Percentiles rank a stretch among this genome's conserved stretches.
Conservation (phyloP, 1,284 basidiomycete genomes). For the Thelephora terrestris region DNA sequence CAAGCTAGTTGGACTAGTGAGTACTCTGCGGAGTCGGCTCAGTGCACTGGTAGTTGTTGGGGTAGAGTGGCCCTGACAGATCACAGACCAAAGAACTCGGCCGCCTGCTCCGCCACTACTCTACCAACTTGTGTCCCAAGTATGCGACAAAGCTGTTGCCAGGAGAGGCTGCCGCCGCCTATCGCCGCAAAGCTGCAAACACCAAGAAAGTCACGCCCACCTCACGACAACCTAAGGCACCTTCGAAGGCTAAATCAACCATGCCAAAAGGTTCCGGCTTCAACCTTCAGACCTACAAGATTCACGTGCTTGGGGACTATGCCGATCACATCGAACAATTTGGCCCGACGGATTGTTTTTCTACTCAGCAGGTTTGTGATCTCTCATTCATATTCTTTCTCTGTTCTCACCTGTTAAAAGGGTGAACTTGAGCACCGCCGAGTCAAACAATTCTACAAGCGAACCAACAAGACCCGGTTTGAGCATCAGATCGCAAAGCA, state of each 20-base stretch:
- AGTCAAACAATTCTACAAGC: slow-evolving; percentile 8
- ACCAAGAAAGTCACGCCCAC: not conserved
- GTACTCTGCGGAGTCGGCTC: no score
- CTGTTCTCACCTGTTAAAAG: slow-evolving; percentile 2
- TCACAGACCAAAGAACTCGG: slow-evolving; percentile 5
- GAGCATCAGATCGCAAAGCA: slow-evolving; percentile 3
- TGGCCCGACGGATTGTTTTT: slow-evolving; percentile 22
- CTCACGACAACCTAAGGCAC: not conserved
- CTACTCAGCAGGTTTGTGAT: slow-evolving; percentile 16
- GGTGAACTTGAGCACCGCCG: slow-evolving; percentile 14
- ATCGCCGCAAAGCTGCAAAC: not conserved
- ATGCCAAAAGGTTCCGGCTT: no score
- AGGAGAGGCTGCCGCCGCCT: slow-evolving; percentile 7
- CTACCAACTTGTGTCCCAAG: slow-evolving; percentile 11
- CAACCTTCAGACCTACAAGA: slow-evolving; percentile 24
- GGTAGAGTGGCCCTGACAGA: no score
- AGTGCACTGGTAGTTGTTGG: no score
- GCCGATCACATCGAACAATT: slow-evolving; percentile 8
- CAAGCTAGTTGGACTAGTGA: no score
- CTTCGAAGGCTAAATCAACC: no score
- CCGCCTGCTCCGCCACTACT: slow-evolving; percentile 19
- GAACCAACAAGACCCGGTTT: slow-evolving; percentile 8
- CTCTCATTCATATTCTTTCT: not conserved
- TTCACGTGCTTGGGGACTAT: slow-evolving; percentile 25
- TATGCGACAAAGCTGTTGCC: slow-evolving; percentile 1